A percentile compares a stretch with the other conserved stretches of the same genome.
Evolutionary conservation across 202 grass and related monocot species (phyloP).

Genomic region (Carex sylvatica): DNA sequence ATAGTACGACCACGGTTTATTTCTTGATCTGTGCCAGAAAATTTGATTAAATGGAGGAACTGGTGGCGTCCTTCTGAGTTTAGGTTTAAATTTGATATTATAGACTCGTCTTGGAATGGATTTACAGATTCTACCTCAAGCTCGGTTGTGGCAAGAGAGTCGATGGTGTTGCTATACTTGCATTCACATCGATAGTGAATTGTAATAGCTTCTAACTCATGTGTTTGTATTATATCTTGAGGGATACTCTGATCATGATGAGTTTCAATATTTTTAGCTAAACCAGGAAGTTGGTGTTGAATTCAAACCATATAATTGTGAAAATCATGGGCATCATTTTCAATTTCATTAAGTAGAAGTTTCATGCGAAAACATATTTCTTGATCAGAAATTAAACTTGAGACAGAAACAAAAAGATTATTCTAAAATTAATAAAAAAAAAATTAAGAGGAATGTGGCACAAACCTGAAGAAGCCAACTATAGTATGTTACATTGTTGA

Average conservation of each 20-base stretch:
- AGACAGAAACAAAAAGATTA: no score
- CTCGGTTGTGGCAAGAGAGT: slow-evolving; percentile 72
- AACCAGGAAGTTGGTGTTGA: background rate
- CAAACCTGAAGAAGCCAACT: slow-evolving; percentile 92
- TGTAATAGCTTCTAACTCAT: slow-evolving; percentile 91
- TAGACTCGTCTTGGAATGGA: no score
- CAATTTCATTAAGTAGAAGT: background rate
- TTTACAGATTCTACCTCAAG: slow-evolving; percentile 17
- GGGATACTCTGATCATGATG: slow-evolving; percentile 61
- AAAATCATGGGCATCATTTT: background rate
- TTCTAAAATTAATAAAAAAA: background rate
- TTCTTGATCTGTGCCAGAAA: slow-evolving; percentile 47
- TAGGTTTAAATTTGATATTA: background rate
- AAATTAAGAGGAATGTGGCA: background rate
- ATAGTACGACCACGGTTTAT: slow-evolving; percentile 72
- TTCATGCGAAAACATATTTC: no score
- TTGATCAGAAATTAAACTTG: no score
- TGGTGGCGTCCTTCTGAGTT: slow-evolving; percentile 31
- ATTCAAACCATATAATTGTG: background rate
- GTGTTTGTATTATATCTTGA: slow-evolving; percentile 83
- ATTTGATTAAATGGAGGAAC: slow-evolving; percentile 80
- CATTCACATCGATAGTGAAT: slow-evolving; percentile 75
- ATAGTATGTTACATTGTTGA: slow-evolving; percentile 95
- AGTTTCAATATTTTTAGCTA: background rate
- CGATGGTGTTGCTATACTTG: slow-evolving; percentile 63